Conservation (phyloP, 2,329 filamentous ascomycete species). For the Fusarium zealandicum region DNA sequence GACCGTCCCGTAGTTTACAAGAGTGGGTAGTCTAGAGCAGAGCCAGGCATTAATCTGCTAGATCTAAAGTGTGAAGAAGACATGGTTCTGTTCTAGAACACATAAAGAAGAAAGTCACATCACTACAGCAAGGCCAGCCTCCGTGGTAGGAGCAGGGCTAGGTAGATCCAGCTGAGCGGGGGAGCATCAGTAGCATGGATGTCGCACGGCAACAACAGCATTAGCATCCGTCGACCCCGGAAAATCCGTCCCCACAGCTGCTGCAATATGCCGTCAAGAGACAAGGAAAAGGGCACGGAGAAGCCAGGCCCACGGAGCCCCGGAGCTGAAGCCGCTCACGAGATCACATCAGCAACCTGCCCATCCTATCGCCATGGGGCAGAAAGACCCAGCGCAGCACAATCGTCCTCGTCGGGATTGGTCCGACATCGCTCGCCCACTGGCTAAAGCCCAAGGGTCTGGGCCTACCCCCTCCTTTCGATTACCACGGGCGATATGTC, state of each 20-base stretch:
- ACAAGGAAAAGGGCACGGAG: background rate
- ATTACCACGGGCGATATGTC: constrained; percentile 38
- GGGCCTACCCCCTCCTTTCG: constrained; percentile 17
- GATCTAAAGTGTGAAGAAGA: background rate
- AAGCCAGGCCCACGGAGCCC: constrained; percentile 5
- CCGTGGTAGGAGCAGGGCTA: background rate
- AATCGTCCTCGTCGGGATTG: constrained; percentile 38
- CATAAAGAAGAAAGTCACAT: background rate
- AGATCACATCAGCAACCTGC: constrained; percentile 10
- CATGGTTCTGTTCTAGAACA: background rate
- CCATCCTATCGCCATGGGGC: constrained; percentile 26
- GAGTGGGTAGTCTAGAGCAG: background rate
- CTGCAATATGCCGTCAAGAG: constrained; percentile 4
- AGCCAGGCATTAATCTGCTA: background rate
- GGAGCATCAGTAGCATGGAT: constrained; percentile 5
- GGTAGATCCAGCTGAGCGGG: background rate
- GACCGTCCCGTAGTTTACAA: background rate
- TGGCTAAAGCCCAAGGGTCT: background rate
- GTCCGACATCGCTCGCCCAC: constrained; percentile 36
- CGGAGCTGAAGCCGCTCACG: constrained; percentile 30
- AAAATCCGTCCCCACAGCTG: constrained; percentile 13
- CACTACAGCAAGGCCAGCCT: background rate
- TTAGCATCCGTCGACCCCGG: constrained; percentile 9
- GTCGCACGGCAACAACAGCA: too few relatives aligned
- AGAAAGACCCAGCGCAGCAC: constrained; percentile 14